phyloP scores from a whole-genome alignment of 495 filamentous ascomycete species.

The Cercophora newfieldiana region DNA sequence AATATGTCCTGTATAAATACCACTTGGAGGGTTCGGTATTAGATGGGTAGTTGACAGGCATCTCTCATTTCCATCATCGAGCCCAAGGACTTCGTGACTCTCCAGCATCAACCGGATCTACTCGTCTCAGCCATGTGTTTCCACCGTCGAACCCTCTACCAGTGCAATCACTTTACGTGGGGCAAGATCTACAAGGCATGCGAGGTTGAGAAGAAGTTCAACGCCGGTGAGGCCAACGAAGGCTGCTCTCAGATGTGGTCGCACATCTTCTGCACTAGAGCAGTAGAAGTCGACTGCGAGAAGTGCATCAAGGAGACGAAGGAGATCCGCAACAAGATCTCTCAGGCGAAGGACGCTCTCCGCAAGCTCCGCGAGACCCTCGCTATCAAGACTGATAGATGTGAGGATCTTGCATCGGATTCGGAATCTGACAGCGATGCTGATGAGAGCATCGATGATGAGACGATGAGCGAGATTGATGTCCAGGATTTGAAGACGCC shows the following conservation, averaged over 20 bases:
- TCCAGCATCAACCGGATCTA: background rate
- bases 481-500: background rate
- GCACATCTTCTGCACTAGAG: constrained; percentile 24
- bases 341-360: constrained; percentile 8
- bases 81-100: background rate
- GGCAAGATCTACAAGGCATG: constrained; percentile 19
- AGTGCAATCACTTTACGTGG: constrained; percentile 33
- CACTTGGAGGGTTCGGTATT: too few relatives aligned
- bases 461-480: background rate
- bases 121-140: constrained; percentile 28
- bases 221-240: constrained; percentile 11
- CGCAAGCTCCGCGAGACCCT: background rate
- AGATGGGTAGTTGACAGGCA: too few relatives aligned
- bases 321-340: background rate
- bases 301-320: constrained; percentile 10
- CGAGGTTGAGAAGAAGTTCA: constrained; percentile 19
- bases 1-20: background rate
- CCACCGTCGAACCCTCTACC: constrained; percentile 29
- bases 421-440: background rate
- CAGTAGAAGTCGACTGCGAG: constrained; percentile 19
- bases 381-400: background rate
- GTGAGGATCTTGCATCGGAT: background rate
- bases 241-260: constrained; percentile 29
- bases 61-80: background rate
- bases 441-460: background rate